Conservation (phyloP, 306 rosid genomes). For the Prunus persica region Prunus_persica_NCBIv2 NC_034011.1:7277001-7277500, state of each 20-base stretch:
- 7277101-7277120: not conserved
- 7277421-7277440: too few species aligned
- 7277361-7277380: too few species aligned
- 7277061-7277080: not conserved
- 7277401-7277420: too few species aligned
- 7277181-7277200: conserved; percentile 46
- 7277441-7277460: fast-evolving
- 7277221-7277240: conserved; percentile 33
- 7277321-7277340: too few species aligned
- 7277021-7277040: not conserved
- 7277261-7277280: too few species aligned
- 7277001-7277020: conserved; percentile 68
- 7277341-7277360: too few species aligned
- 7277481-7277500: too few species aligned
- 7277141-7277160: not conserved
- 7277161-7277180: not conserved
- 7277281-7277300: too few species aligned
- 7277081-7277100: not conserved
- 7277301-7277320: too few species aligned
- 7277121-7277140: not conserved
- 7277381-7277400: too few species aligned
- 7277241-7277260: not conserved
- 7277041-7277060: conserved; percentile 8
- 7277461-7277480: fast-evolving
- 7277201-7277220: conserved; percentile 53